phyloP scores from a whole-genome alignment of 2,329 filamentous ascomycete species.

The Penicillium rolfsii region DNA sequence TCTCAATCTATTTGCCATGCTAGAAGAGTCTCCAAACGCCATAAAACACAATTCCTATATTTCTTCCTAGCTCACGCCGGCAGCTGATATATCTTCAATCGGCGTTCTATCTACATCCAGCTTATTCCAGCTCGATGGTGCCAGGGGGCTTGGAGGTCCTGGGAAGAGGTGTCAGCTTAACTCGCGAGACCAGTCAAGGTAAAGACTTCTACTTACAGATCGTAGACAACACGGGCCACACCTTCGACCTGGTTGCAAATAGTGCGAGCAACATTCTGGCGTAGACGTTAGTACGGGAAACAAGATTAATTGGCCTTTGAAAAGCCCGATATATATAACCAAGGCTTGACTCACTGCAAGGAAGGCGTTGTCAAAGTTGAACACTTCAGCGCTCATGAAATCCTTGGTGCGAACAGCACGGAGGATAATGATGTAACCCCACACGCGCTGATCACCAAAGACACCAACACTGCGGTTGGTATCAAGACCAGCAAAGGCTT shows the following conservation, averaged over 20 bases:
- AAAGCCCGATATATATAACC: neutral
- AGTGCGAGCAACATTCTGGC: constrained; percentile 63
- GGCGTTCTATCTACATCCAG: neutral
- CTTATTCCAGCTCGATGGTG: constrained; percentile 34
- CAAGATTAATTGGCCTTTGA: neutral
- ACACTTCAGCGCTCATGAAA: constrained; percentile 77
- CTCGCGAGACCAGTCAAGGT: neutral
- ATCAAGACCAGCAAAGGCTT: constrained; percentile 71
- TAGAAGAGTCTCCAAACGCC: neutral
- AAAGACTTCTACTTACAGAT: constrained; percentile 43
- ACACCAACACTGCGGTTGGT: constrained; percentile 64
- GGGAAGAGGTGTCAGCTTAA: constrained; percentile 9
- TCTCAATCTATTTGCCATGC: neutral
- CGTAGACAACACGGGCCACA: constrained; percentile 71
- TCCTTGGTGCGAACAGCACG: constrained; percentile 61
- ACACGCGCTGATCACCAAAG: constrained; percentile 67
- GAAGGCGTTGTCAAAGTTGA: constrained; percentile 66
- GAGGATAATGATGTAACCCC: constrained; percentile 47
- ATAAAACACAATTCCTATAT: constrained; percentile 1
- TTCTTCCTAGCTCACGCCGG: neutral
- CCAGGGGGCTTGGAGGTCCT: constrained; percentile 29
- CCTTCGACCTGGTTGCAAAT: constrained; percentile 79
- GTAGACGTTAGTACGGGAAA: constrained; percentile 40
- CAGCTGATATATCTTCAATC: neutral
- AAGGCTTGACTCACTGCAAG: constrained; percentile 60